Evolutionary conservation across 2,329 filamentous ascomycete species (phyloP), one percentile per base, ranked within the genome.

Genomic region (Pseudogymnoascus sp.): DNA sequence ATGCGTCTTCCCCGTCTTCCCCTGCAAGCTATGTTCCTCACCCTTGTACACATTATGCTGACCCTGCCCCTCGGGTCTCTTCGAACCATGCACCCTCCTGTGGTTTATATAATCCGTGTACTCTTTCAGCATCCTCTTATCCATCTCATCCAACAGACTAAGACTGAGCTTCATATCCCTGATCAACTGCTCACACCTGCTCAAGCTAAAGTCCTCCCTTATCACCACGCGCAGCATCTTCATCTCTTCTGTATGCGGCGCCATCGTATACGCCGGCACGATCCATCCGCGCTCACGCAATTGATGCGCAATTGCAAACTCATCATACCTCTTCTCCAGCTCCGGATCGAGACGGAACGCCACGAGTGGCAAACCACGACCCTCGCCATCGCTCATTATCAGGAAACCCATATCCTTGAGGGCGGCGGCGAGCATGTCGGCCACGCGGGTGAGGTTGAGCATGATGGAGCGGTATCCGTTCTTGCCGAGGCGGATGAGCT

Each of bases 211-310:
- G 77, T 97, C 93, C 76, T 97, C 93, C 61, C 93, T 86, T 4
- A 97, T 90, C 0, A 97, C 93, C 4, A 97, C 86, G 38, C 93
- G 87, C 80, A 97, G 86, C 83, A 97, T 88, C 82, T 96, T 96
- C 72, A 97, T 81, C 67, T 86, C 80, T 63, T 90, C 81, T 16
- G 90, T 92, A 73, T 96, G 82, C 16, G 93, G 93, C 0, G 93
- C 93, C 93, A 97, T 97, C 40, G 93, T 97, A 78, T 97, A 97
- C 0, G 93, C 93, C 0, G 93, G 93, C 0, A 97, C 90, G 31
- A 97, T 89, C 93, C 93, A 97, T 47, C 91, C 90, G 35, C 92
- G 85, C 67, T 90, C 86, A 61, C 93, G 88, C 26, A 97, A 84
- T 75, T 92, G 89, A 73, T 96, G 92, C 0, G 93, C 93, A 42